phyloP scores from a whole-genome alignment of 2,329 filamentous ascomycete species.

The Colletotrichum gloeosporioides region DNA sequence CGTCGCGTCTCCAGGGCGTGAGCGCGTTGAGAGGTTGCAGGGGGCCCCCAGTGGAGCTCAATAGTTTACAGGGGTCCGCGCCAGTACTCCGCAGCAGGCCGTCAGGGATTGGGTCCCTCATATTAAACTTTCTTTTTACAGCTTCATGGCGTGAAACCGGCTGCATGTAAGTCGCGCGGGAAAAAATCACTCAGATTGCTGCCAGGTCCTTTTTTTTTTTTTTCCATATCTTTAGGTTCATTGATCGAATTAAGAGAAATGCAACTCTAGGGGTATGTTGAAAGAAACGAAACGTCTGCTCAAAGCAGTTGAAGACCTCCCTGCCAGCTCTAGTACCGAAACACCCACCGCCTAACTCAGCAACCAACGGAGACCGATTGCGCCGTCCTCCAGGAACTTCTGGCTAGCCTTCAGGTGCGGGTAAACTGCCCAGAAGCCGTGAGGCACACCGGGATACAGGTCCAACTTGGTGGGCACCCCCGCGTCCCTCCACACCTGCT shows the following conservation, averaged over 20 bases:
- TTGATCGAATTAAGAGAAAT: neutral
- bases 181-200: neutral
- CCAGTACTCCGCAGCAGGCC: neutral
- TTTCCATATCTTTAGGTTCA: neutral
- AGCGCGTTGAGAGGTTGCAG: slow-evolving; percentile 18
- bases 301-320: neutral
- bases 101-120: neutral
- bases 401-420: slow-evolving; percentile 24
- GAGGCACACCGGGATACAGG: slow-evolving; percentile 34
- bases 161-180: neutral
- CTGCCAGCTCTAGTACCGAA: neutral
- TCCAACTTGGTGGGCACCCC: slow-evolving; percentile 30
- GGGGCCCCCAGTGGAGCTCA: neutral
- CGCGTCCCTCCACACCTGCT: slow-evolving; percentile 32
- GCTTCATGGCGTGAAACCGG: neutral
- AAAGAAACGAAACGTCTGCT: neutral
- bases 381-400: slow-evolving; percentile 26
- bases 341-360: neutral
- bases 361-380: slow-evolving; percentile 30
- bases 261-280: neutral
- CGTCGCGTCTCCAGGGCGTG: slow-evolving; percentile 11
- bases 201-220: neutral
- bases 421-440: slow-evolving; percentile 33
- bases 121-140: slow-evolving; percentile 19
- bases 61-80: neutral